phyloP scores from a whole-genome alignment of 2,329 filamentous ascomycete species.

The Leptographium wingfieldii region DNA sequence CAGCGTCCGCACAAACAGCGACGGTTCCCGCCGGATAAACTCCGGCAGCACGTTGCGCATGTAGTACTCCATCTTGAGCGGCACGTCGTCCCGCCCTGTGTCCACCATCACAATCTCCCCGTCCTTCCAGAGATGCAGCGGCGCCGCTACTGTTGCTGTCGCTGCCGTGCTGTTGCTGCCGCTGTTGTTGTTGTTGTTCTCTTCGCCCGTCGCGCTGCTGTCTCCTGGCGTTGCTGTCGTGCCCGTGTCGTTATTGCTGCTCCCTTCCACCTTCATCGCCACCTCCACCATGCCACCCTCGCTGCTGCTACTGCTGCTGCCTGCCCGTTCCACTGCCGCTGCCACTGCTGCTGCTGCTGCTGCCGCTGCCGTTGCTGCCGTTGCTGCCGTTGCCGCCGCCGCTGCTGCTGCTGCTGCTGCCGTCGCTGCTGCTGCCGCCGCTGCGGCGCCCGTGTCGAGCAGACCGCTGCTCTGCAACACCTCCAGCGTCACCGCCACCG shows the following conservation, averaged over 20 bases:
- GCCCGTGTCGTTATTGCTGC: not conserved
- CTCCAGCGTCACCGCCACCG: constrained; percentile 28
- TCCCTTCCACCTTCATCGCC: not conserved
- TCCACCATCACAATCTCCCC: constrained; percentile 41
- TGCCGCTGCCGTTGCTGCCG: not conserved
- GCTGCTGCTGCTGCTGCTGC: constrained; percentile 1
- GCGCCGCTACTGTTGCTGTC: constrained; percentile 14
- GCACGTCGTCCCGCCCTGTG: constrained; percentile 46
- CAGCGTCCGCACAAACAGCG: constrained; percentile 45
- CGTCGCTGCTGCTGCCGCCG: constrained; percentile 2
- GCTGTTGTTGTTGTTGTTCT: not conserved
- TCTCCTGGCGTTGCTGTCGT: not conserved
- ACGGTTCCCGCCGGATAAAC: constrained; percentile 47
- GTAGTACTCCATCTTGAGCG: constrained; percentile 45
- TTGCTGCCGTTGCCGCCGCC: not conserved
- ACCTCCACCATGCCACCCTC: not conserved
- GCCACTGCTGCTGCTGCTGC: not conserved
- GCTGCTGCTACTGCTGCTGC: not conserved
- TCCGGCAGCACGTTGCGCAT: constrained; percentile 45
- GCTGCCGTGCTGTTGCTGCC: not conserved
- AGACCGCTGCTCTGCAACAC: constrained; percentile 26
- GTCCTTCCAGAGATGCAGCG: constrained; percentile 13
- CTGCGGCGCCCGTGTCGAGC: constrained; percentile 15
- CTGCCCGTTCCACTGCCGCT: not conserved
- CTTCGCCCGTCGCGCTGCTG: not conserved